Conservation (phyloP, 768 basidiomycete species). For the Lactarius evosmus region DNA sequence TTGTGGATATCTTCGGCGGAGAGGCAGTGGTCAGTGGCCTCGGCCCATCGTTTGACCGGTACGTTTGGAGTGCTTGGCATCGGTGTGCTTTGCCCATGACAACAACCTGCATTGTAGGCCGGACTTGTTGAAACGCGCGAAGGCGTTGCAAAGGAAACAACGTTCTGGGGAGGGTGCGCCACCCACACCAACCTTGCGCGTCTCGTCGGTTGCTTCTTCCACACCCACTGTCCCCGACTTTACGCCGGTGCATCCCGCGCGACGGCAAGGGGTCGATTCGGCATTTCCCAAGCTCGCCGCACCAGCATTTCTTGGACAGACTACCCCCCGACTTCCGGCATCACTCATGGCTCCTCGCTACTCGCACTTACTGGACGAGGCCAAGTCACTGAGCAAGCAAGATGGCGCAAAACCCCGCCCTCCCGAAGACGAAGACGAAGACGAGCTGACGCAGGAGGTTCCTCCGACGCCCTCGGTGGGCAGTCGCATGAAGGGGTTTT, state of each 20-base stretch:
- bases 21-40: constrained; percentile 38
- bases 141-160: constrained; percentile 60
- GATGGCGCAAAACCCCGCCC: constrained; percentile 1
- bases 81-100: constrained; percentile 1
- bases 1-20: constrained; percentile 50
- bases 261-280: constrained; percentile 27
- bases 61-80: constrained; percentile 28
- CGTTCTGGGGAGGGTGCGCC: constrained; percentile 54
- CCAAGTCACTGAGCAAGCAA: constrained; percentile 37
- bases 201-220: constrained; percentile 31
- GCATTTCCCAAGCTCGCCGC: constrained; percentile 27
- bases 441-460: background rate
- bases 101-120: constrained; percentile 39
- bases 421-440: background rate
- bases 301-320: constrained; percentile 38
- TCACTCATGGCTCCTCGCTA: constrained; percentile 53
- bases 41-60: constrained; percentile 60
- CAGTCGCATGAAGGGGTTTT: constrained; percentile 52
- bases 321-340: constrained; percentile 36
- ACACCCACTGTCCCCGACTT: constrained; percentile 51
- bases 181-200: constrained; percentile 45
- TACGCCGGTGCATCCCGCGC: constrained; percentile 40
- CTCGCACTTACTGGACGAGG: constrained; percentile 56
- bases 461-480: constrained; percentile 40
- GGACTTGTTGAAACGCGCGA: constrained; percentile 47